Percentiles rank a stretch among this genome's conserved stretches.
Evolutionary conservation across 2,329 filamentous ascomycete genomes (phyloP).

Genomic region (Macrophomina phaseolina): DNA sequence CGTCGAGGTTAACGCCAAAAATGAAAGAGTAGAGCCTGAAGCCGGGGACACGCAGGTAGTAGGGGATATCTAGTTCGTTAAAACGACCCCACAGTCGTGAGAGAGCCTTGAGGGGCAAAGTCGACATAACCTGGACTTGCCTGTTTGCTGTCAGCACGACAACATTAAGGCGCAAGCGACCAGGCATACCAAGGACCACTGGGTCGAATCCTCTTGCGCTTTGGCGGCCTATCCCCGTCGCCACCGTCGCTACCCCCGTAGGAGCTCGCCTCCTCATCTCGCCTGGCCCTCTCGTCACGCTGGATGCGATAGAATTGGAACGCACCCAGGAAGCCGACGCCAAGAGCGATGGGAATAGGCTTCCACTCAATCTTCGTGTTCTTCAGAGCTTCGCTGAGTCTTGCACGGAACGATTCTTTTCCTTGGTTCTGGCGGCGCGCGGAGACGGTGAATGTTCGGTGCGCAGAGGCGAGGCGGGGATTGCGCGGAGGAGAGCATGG

Average conservation of each 20-base stretch:
- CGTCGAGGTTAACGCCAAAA: constrained; percentile 88
- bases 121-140: constrained; percentile 94
- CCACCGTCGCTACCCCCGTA: constrained; percentile 53
- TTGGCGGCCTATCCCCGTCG: constrained; percentile 56
- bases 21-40: constrained; percentile 91
- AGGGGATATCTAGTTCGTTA: constrained; percentile 87
- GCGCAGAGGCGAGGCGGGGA: constrained; percentile 13
- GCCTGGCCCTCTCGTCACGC: constrained; percentile 53
- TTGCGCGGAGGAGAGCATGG: constrained; percentile 31
- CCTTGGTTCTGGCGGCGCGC: constrained; percentile 47
- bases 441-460: constrained; percentile 47
- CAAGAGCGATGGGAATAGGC: constrained; percentile 84
- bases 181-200: constrained; percentile 77
- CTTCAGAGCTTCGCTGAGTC: constrained; percentile 63
- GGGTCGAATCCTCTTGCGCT: constrained; percentile 70
- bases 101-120: constrained; percentile 85
- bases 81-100: constrained; percentile 89
- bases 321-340: constrained; percentile 81
- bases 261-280: constrained; percentile 46
- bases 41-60: constrained; percentile 84
- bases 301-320: constrained; percentile 83
- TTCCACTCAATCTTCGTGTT: constrained; percentile 82
- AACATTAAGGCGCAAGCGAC: not conserved
- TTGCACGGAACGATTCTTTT: constrained; percentile 61
- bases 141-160: constrained; percentile 38